These are phyloP conservation scores for Fusarium sp. DNA, from an alignment of 2,329 filamentous ascomycete genomes.

Conservation along the genomic window DNA sequence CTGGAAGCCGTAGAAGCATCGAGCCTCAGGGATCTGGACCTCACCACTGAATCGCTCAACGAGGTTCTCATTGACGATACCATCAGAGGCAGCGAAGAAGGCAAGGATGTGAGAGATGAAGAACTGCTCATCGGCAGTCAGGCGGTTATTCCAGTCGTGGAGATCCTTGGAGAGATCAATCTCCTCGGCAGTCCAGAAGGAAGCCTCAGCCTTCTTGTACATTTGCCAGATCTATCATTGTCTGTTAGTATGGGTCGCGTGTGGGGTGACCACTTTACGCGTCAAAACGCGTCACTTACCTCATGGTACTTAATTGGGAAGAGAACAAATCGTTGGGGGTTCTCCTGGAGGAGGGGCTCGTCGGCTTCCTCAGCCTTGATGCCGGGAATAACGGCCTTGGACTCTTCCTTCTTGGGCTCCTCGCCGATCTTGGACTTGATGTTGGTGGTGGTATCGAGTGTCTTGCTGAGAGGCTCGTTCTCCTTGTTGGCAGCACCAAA, in stretches of 20 bases:
- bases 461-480: conserved; percentile 72
- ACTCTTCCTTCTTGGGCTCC: conserved; percentile 53
- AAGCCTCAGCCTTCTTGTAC: conserved; percentile 99
- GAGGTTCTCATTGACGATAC: conserved; percentile 99
- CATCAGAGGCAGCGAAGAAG: conserved; percentile 98
- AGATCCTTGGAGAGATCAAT: conserved; percentile 99
- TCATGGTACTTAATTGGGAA: conserved; percentile 99
- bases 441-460: conserved; percentile 69
- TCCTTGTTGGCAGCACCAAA: conserved; percentile 84
- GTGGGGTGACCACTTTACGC: conserved; percentile 72
- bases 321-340: conserved; percentile 94
- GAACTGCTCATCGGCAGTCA: conserved; percentile 97
- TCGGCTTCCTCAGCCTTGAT: conserved; percentile 79
- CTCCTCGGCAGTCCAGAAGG: conserved; percentile 99
- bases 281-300: conserved; percentile 77
- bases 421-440: conserved; percentile 71
- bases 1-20: conserved; percentile 99
- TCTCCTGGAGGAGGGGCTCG: conserved; percentile 95
- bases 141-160: conserved; percentile 98
- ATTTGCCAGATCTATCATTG: conserved; percentile 92
- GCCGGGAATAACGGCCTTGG: conserved; percentile 59
- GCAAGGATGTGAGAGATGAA: conserved; percentile 98
- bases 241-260: conserved; percentile 55
- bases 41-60: conserved; percentile 97
- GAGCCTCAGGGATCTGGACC: conserved; percentile 96